A percentile compares a stretch with the other conserved stretches of the same genome.
These are phyloP conservation scores for Dactylellina sp. DNA, from an alignment of 2,329 filamentous ascomycete genomes.

Conservation along the genomic window DNA sequence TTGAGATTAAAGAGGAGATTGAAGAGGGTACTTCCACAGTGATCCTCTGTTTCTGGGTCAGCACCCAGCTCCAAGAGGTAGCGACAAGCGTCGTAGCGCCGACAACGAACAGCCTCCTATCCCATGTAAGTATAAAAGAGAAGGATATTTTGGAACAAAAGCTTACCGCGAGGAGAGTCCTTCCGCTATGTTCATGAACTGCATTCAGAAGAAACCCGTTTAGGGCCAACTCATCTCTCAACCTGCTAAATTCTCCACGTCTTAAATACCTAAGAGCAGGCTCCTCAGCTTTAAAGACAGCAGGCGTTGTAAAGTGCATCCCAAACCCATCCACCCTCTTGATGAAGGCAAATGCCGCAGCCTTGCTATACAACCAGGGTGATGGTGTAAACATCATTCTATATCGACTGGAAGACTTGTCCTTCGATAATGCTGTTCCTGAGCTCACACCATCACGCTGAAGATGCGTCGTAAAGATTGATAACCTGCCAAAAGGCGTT, in stretches of 20 bases:
- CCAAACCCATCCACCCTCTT: conserved; percentile 46
- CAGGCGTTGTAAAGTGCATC: conserved; percentile 49
- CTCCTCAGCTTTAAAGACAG: conserved; percentile 49
- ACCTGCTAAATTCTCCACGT: conserved; percentile 39
- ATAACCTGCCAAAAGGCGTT: conserved; percentile 51
- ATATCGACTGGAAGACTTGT: conserved; percentile 51
- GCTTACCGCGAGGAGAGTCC: conserved; percentile 42
- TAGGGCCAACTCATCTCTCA: conserved; percentile 26
- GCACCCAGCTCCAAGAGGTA: conserved; percentile 43
- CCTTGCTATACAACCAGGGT: conserved; percentile 46
- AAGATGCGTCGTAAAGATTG: conserved; percentile 45
- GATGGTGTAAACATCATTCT: conserved; percentile 49
- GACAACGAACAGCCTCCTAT: conserved; percentile 51
- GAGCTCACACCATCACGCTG: conserved; percentile 21
- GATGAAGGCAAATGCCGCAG: conserved; percentile 49
- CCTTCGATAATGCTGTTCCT: conserved; percentile 15
- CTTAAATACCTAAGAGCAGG: conserved; percentile 40
- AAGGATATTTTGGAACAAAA: background rate
- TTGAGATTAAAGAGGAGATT: conserved; percentile 51
- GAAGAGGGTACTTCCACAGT: conserved; percentile 49
- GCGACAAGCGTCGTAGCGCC: conserved; percentile 41
- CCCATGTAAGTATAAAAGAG: conserved; percentile 3
- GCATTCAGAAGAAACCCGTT: conserved; percentile 49
- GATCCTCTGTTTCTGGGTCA: conserved; percentile 48
- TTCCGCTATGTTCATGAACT: conserved; percentile 41